Base-by-base conservation (phyloP, 2,329 filamentous ascomycete genomes). In the Phialocephala subalpina region DNA sequence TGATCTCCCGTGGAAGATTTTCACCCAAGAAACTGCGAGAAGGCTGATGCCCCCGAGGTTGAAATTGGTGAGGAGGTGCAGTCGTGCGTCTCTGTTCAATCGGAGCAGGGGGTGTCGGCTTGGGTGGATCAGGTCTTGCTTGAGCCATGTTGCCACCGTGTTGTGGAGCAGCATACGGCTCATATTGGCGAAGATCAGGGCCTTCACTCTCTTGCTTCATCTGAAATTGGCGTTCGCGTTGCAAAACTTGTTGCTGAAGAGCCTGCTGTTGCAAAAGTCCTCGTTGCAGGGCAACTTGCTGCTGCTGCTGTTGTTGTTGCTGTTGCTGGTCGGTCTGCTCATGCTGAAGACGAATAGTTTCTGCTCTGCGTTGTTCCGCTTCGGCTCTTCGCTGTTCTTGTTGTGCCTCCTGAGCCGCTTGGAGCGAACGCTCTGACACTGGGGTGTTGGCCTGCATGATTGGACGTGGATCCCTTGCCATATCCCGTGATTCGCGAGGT, bases 131-230 rank as follows among this genome's bases (percentile, higher is more conserved):
- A 22, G 69, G 57, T 61, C 74, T 72, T 20, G 70, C 65, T 52
- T 72, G 70, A 12, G 67, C 60, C 29, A 68, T 58, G 62, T 69
- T 67, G 42, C 62, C 70, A 53, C 64, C 36, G 36, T 69, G 73
- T 29, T 64, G 33, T 42, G 73, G 67, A 22, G 72, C 65, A 2
- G 69, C 60, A 63, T 77, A 77, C 14, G 70, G 67, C 57, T 77
- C 76, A 58, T 65, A 80, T 74, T 69, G 75, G 63, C 61, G 82
- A 74, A 62, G 75, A 70, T 68, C 79, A 75, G 53, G 74, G 64
- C 36, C 76, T 14, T 75, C 73, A 2, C 55, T 65, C 62, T 77
- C 75, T 65, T 76, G 72, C 66, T 77, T 77, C 67, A 76, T 67
- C n/a, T 70, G 69, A 42, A 70, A 65, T 16, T 69, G 67, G 20